Evolutionary conservation across 2,329 filamentous ascomycete genomes (phyloP), one percentile per base, ranked within the genome.

Genomic region (Alternaria incomplexa): DNA sequence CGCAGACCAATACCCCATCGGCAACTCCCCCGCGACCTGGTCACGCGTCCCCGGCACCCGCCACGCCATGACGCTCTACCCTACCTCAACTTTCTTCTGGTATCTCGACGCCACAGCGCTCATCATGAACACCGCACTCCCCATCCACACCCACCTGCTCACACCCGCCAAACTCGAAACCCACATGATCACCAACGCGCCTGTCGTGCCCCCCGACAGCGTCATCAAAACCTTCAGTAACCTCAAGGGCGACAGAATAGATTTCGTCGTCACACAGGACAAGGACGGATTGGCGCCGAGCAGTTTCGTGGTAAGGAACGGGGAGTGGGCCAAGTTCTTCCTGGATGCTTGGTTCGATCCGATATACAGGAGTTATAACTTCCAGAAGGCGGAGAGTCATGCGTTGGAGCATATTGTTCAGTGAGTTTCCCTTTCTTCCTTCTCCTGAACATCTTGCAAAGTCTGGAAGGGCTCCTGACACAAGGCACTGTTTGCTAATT

Each of bases 291-390:
- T 99, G 56, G 88, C 89, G 25, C 86, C 89, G 15, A 89, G 88
- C 11, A 97, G 93, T 80, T 91, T 97, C 65, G 83, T 98, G 13
- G 78, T 99, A 12, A 86, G 89, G 65, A 92, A 91, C 64, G 93
- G 94, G 22, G 93, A 96, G 58, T 99, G 95, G 93, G 91, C 92
- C 47, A 91, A 91, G 75, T 99, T 92, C 83, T 93, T 99, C 76
- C 81, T 98, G 17, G 96, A 99, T 78, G 91, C 92, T 1, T 99
- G 96, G 96, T 97, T 96, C 76, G 93, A 98, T 78, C 96, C 96
- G 51, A 83, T 98, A 46, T 99, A 97, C 81, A 87, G 95, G 67
- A 92, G 86, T 70, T 99, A 99, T 82, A 97, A 97, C 77, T 99
- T 99, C 76, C 93, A 96, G 76, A 97, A 96, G 79, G 94, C 93